phyloP scores from a whole-genome alignment of 495 filamentous ascomycete genomes.

The Lasiosphaeria miniovina region DNA sequence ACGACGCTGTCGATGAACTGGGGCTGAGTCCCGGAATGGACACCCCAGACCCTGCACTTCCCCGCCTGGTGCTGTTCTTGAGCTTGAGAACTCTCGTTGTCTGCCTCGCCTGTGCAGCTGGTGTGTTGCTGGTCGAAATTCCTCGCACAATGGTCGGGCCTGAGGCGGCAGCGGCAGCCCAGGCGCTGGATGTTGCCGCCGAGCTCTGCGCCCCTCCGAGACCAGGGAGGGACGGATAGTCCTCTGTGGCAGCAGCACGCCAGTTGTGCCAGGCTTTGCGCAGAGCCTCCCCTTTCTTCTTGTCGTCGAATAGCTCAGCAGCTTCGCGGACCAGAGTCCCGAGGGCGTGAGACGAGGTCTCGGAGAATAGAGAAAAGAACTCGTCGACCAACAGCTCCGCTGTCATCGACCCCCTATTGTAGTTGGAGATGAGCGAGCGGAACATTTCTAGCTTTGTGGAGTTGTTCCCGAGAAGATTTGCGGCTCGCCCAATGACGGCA shows the following conservation, averaged over 20 bases:
- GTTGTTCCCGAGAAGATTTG: constrained; percentile 73
- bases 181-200: constrained; percentile 46
- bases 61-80: constrained; percentile 47
- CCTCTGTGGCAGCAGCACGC: constrained; percentile 83
- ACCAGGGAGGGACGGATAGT: constrained; percentile 86
- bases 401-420: constrained; percentile 60
- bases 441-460: constrained; percentile 69
- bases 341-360: constrained; percentile 70
- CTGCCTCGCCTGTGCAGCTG: constrained; percentile 32
- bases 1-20: background rate
- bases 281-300: constrained; percentile 65
- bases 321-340: constrained; percentile 90
- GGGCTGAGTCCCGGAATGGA: constrained; percentile 14
- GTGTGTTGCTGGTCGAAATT: constrained; percentile 21
- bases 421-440: constrained; percentile 72
- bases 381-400: constrained; percentile 75
- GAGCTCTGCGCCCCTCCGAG: constrained; percentile 57
- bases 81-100: constrained; percentile 46
- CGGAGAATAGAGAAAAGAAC: constrained; percentile 73
- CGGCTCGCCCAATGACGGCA: constrained; percentile 81
- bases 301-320: constrained; percentile 87
- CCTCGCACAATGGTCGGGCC: constrained; percentile 27
- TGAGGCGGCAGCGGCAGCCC: constrained; percentile 49
- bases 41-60: constrained; percentile 13
- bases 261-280: constrained; percentile 88